Evolutionary conservation across 441 rosid genomes (phyloP).

Genomic region (Syzygium syzygioides): DNA sequence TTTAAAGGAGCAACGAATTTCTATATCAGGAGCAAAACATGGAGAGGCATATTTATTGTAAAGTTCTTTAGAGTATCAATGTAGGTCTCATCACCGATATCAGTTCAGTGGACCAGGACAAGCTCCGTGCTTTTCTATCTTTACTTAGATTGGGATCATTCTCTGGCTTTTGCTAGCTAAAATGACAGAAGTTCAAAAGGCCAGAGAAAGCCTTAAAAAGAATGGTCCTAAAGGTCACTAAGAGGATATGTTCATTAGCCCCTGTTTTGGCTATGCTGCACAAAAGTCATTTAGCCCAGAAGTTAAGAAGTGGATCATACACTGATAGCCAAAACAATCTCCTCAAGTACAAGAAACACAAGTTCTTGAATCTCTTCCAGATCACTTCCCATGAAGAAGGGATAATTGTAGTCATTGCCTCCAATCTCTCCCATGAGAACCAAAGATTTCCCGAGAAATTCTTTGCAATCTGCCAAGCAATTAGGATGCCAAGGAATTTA

Average conservation of each 20-base stretch:
- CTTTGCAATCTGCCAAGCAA: no score
- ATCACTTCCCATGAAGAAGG: no score
- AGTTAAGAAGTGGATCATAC: constrained; percentile 12
- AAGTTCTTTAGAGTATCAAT: background rate
- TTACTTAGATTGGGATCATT: background rate
- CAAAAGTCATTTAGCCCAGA: background rate
- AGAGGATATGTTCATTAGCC: background rate
- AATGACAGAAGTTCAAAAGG: background rate
- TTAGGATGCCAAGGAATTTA: no score
- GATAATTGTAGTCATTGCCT: no score
- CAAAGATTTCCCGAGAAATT: no score
- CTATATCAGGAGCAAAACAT: background rate
- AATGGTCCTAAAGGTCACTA: background rate
- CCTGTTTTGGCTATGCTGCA: background rate
- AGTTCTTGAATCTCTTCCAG: no score
- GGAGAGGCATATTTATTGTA: background rate
- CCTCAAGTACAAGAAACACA: constrained; percentile 27
- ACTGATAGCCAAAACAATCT: constrained; percentile 24
- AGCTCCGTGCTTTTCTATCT: background rate
- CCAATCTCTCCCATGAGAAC: no score
- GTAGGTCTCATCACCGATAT: background rate
- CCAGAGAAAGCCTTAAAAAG: background rate
- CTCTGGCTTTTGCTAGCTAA: background rate
- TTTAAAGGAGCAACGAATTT: background rate
- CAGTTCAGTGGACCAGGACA: background rate